A percentile compares a stretch with the other conserved stretches of the same genome.
These are phyloP conservation scores for Botrytis sinoallii DNA, from an alignment of 2,329 filamentous ascomycete genomes.

Conservation along the genomic window DNA sequence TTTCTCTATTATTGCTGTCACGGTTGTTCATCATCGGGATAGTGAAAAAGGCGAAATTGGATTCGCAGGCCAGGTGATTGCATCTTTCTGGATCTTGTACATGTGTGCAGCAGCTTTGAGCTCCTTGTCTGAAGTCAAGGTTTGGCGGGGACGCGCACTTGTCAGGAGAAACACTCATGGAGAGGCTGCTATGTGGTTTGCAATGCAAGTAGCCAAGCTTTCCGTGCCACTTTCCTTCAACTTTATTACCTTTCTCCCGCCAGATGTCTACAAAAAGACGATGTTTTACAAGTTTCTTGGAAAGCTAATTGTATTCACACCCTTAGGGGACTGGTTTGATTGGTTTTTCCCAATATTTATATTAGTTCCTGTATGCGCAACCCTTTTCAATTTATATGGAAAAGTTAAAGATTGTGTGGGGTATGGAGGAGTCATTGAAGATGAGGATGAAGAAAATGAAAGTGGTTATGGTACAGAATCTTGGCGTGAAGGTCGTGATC, in stretches of 20 bases:
- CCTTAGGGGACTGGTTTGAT: slow-evolving; percentile 79
- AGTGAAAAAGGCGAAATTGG: slow-evolving; percentile 72
- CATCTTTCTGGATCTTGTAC: slow-evolving; percentile 87
- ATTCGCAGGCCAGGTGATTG: slow-evolving; percentile 80
- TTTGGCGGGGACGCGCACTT: slow-evolving; percentile 93
- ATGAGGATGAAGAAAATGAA: slow-evolving; percentile 64
- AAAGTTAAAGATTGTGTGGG: slow-evolving; percentile 71
- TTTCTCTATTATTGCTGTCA: slow-evolving; percentile 67
- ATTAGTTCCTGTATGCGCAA: slow-evolving; percentile 78
- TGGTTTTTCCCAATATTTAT: slow-evolving; percentile 86
- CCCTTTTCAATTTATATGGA: slow-evolving; percentile 85
- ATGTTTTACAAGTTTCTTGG: slow-evolving; percentile 88
- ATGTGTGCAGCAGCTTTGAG: slow-evolving; percentile 90
- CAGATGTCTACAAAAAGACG: slow-evolving; percentile 68
- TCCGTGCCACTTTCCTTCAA: slow-evolving; percentile 94
- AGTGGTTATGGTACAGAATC: slow-evolving; percentile 71
- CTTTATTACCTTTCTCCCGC: slow-evolving; percentile 85
- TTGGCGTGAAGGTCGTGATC: slow-evolving; percentile 86
- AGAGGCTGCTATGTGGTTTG: slow-evolving; percentile 95
- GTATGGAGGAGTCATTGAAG: slow-evolving; percentile 73
- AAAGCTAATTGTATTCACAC: slow-evolving; percentile 75
- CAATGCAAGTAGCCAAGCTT: slow-evolving; percentile 85
- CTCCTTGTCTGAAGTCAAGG: slow-evolving; percentile 87
- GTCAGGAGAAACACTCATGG: slow-evolving; percentile 88
- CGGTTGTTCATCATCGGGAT: slow-evolving; percentile 55